phyloP scores from a whole-genome alignment of 1,139 yeast genomes.

The Debaryomyces subglobosus region DNA sequence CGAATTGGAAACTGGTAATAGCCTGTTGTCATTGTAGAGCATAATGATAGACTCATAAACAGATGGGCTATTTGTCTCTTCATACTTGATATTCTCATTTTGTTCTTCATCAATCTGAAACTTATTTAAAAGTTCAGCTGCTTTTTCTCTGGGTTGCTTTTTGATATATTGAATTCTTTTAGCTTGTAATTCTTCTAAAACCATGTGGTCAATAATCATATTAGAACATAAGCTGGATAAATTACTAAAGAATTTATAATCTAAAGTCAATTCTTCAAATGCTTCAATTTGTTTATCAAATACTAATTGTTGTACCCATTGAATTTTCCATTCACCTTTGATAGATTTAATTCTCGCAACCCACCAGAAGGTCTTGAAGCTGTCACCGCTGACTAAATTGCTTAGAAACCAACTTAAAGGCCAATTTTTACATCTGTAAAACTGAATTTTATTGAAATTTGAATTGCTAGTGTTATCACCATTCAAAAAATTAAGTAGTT shows the following conservation, averaged over 20 bases:
- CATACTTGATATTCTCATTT: slow-evolving; percentile 2
- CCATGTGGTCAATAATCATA: slow-evolving; percentile 63
- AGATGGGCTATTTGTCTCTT: slow-evolving; percentile 8
- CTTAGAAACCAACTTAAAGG: slow-evolving; percentile 73
- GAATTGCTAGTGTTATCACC: slow-evolving; percentile 6
- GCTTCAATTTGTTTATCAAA: slow-evolving; percentile 18
- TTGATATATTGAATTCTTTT: slow-evolving; percentile 41
- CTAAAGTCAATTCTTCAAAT: slow-evolving; percentile 27
- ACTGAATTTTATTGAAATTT: slow-evolving; percentile 36
- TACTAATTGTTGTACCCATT: slow-evolving; percentile 44
- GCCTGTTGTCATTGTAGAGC: slow-evolving; percentile 35
- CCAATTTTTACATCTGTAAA: slow-evolving; percentile 69
- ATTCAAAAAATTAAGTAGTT: slow-evolving; percentile 22
- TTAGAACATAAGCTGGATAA: slow-evolving; percentile 59
- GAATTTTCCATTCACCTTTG: slow-evolving; percentile 66
- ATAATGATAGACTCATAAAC: slow-evolving; percentile 36
- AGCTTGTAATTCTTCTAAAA: slow-evolving; percentile 58
- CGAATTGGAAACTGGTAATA: slow-evolving; percentile 40
- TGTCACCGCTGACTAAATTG: slow-evolving; percentile 46
- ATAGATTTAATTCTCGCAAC: slow-evolving; percentile 63
- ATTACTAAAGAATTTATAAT: slow-evolving; percentile 52
- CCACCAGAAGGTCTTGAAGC: slow-evolving; percentile 58
- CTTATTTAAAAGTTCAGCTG: slow-evolving; percentile 14
- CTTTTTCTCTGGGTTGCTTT: slow-evolving; percentile 9
- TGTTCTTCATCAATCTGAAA: slow-evolving; percentile 15